Evolutionary conservation across 2,329 filamentous ascomycete species (phyloP), one percentile per base, ranked within the genome.

Genomic region (Stachybotrys elegans): DNA sequence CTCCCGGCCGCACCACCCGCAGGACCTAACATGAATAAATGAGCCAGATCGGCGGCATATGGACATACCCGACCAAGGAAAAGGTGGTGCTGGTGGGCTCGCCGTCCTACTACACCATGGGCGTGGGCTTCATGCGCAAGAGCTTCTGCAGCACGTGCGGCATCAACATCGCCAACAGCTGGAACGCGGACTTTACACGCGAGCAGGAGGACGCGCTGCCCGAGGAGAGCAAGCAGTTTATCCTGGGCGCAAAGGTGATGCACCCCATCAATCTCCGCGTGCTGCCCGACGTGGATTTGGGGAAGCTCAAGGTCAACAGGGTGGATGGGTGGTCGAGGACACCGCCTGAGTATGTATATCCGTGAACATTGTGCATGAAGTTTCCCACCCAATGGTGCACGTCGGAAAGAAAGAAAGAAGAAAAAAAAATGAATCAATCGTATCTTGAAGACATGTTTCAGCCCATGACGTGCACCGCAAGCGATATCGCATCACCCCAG

Each of bases 71-170:
- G 6, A 46, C 47, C 4, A 51, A 50, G 4, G 57, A 64, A 11
- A 63, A 72, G 40, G 59, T 73, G n/a, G 59, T 58, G 11, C 49
- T 76, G 38, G 50, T 69, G 57, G 71, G 54, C n/a, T n/a, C n/a
- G n/a, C n/a, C n/a, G n/a, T n/a, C n/a, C n/a, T 49, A 48, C 3
- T 75, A 75, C 55, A 9, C 42, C 7, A 72, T 73, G 48, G 55
- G 47, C 19, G 43, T 43, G 20, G 48, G 49, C 2, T 16, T 65
- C 4, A 51, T 60, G 34, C 48, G 44, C 46, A 76, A 75, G 62
- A 55, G 54, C 2, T 78, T 78, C 48, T 78, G 75, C 62, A 67
- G 65, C 51, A 64, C 43, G 11, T 78, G 75, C 50, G 73, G 72
- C 45, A 64, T 75, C 17, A 52, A 57, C n/a, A 19, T 78, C 32